These are phyloP conservation scores for Trifolium subterraneum DNA, from an alignment of 306 rosid genomes.

Conservation along the genomic window DNA sequence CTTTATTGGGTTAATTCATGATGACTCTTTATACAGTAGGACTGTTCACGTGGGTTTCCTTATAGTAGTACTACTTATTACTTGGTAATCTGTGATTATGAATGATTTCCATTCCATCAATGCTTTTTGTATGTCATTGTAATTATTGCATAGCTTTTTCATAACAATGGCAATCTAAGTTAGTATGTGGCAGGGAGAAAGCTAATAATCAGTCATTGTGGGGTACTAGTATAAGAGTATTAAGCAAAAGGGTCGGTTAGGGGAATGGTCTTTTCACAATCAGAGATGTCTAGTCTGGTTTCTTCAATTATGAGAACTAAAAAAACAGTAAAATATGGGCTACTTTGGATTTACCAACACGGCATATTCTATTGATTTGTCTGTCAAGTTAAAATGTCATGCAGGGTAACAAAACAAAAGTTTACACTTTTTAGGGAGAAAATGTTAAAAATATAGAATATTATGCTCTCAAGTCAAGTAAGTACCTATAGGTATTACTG, in stretches of 20 bases:
- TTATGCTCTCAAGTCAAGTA: constrained; percentile 45
- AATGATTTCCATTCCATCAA: constrained; percentile 45
- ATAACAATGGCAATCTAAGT: constrained; percentile 43
- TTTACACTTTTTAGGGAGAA: constrained; percentile 16
- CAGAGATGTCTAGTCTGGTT: constrained; percentile 44
- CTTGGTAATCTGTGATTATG: constrained; percentile 51
- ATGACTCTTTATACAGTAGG: constrained; percentile 25
- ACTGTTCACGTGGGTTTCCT: constrained; percentile 41
- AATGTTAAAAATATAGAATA: constrained; percentile 16
- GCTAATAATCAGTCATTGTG: constrained; percentile 42
- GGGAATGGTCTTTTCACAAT: constrained; percentile 58
- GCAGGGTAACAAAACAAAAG: constrained; percentile 15
- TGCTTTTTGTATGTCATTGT: constrained; percentile 39
- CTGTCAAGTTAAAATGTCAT: constrained; percentile 35
- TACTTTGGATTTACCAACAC: constrained; percentile 44
- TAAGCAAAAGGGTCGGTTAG: constrained; percentile 47
- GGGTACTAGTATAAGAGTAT: constrained; percentile 30
- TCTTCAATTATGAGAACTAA: constrained; percentile 42
- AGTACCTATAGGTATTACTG: constrained; percentile 40
- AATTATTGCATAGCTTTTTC: constrained; percentile 43
- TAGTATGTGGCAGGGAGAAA: constrained; percentile 52
- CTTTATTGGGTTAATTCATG: background rate
- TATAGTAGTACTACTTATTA: too few relatives aligned
- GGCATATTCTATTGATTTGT: constrained; percentile 24
- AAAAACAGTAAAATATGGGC: constrained; percentile 23